Conservation (phyloP, 768 basidiomycete genomes). For the Lactifluus echinatus region DNA sequence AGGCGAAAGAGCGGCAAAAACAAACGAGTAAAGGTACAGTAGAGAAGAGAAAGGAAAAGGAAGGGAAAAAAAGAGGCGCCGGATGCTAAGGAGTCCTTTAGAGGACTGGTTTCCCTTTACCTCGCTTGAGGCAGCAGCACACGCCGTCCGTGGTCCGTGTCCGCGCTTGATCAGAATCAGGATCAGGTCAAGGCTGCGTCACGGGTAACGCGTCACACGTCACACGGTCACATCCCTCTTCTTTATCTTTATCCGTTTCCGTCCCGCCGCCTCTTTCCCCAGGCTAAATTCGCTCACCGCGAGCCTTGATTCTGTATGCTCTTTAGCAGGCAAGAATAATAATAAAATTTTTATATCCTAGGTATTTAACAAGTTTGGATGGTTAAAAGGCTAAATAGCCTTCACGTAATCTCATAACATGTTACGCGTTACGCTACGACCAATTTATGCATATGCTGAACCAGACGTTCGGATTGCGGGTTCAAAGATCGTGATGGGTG, state of each 20-base stretch:
- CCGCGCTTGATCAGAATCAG: neutral
- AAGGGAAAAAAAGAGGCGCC: neutral
- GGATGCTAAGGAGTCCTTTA: neutral
- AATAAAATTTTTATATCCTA: neutral
- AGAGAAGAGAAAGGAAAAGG: neutral
- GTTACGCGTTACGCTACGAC: neutral
- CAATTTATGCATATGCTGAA: neutral
- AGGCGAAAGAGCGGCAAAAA: neutral
- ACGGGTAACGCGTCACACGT: neutral
- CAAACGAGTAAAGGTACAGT: neutral
- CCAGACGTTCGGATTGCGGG: neutral
- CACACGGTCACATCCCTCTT: too few species aligned
- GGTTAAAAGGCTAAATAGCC: constrained; percentile 16
- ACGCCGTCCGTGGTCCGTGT: neutral
- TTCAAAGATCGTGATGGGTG: constrained; percentile 1
- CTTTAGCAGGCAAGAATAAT: too few species aligned
- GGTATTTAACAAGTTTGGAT: neutral
- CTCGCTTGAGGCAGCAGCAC: neutral
- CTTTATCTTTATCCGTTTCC: too few species aligned
- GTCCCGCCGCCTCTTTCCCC: too few species aligned
- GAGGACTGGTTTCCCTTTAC: neutral
- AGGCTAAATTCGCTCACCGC: constrained; percentile 5
- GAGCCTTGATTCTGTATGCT: neutral
- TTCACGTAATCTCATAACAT: constrained; percentile 6
- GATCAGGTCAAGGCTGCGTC: neutral